Percentiles rank a stretch among this genome's conserved stretches.
Conservation (phyloP, 1,139 yeast genomes). For the Nakaseomyces sp. region DNA sequence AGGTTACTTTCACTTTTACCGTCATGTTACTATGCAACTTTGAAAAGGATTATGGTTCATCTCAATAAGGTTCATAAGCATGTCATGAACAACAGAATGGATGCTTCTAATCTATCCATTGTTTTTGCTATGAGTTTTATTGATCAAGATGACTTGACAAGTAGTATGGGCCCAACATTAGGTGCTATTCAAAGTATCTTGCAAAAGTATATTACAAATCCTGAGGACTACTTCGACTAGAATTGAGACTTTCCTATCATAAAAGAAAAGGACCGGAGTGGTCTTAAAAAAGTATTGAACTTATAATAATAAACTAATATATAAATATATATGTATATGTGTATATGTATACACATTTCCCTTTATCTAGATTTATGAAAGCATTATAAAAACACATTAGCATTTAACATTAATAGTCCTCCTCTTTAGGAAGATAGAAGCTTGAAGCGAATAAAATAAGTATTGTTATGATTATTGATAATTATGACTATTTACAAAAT, state of each 20-base stretch:
- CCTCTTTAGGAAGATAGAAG: too few relatives aligned
- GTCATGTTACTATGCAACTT: slow-evolving; percentile 52
- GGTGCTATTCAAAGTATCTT: slow-evolving; percentile 37
- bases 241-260: too few relatives aligned
- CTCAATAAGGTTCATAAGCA: slow-evolving; percentile 51
- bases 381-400: neutral
- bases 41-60: slow-evolving; percentile 62
- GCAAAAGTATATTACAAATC: slow-evolving; percentile 32
- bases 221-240: slow-evolving; percentile 19
- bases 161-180: slow-evolving; percentile 36
- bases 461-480: slow-evolving; percentile 5
- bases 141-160: slow-evolving; percentile 34
- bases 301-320: too few relatives aligned
- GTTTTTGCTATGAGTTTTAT: slow-evolving; percentile 58
- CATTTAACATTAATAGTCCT: neutral
- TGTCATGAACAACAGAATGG: slow-evolving; percentile 66
- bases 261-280: too few relatives aligned
- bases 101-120: slow-evolving; percentile 70
- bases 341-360: neutral
- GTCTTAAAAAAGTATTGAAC: too few relatives aligned
- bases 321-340: too few relatives aligned
- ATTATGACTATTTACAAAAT: slow-evolving; percentile 3
- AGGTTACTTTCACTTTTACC: slow-evolving; percentile 47
- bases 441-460: neutral
- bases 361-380: neutral